Base-by-base conservation (phyloP, 1,139 yeast genomes). In the Sugiyamaella castrensis region DNA sequence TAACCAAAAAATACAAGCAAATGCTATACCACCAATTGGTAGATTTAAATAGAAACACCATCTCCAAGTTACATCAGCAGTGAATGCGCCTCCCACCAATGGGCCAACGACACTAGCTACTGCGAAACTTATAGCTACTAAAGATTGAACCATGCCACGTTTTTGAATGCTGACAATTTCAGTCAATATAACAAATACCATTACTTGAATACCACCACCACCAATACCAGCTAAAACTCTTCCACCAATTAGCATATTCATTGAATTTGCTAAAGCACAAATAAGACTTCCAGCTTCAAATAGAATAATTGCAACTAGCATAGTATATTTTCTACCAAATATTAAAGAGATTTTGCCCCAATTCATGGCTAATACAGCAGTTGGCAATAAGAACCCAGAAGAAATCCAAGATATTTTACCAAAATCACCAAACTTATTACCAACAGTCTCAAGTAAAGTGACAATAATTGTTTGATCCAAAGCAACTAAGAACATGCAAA, bases 21-120 rank as follows among this genome's bases (percentile, higher is more conserved):
- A 65, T 0, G 85, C 82, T 3, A 75, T 54, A 0, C 84, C 88
- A 13, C 87, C 86, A 43, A 83, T 68, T 4, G 91, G 88, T 51
- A 85, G 66, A 62, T 84, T 84, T 58, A 85, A 74, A 64, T 80
- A 85, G 64, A 84, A 85, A 58, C 87, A 81, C 91, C 91, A 84
- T 63, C 92, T 73, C 92, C 92, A 85, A 13, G 80, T 71, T 1
- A 79, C 81, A 46, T 77, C 72, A 8, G 79, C 62, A 1, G 86
- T 74, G 57, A 82, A 77, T 1, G 83, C 82, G 29, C 89, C 89
- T 19, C 91, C 89, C 34, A 84, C 63, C 46, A 84, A 71, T 0
- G 92, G 91, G 1, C 89, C 92, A 35, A 75, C 62, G 2, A 84
- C 84, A 27, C 80, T 72, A 0, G 84, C 77, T 2, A 80, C 66